Evolutionary conservation across 371 early-diverging fungal genomes (phyloP), one percentile per base, ranked within the genome.

Genomic region (Saksenaea vasiformis): DNA sequence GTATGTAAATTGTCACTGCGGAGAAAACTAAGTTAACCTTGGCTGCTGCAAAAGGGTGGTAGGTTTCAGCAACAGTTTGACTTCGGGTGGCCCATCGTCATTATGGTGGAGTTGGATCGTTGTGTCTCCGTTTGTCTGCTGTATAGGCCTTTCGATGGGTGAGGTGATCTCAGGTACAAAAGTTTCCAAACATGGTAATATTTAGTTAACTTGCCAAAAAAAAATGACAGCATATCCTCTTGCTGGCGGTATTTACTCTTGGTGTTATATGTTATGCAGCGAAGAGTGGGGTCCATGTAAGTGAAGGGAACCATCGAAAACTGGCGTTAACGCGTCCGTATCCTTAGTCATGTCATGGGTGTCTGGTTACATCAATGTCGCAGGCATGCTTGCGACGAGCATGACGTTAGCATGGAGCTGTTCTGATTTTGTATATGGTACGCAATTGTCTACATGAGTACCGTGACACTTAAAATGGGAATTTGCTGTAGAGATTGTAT

Each of bases 31-130:
- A 2, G 11, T 22, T 26, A 19, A 22, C n/a, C 22, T 22, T 19
- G n/a, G 5, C 11, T 5, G 37, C 5, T 10, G 11, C 11, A 47
- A 22, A 17, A 67, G 62, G 62, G 28, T 72, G 26, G 70, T 74
- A 11, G 67, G 70, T 5, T 79, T 79, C 47, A 74, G 74, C 5
- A 61, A 61, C 10, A 61, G 72, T 53, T 35, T 79, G 0, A 64
- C 31, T 13, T 57, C 77, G 0, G 79, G 79, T 24, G 79, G 79
- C 1, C 79, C 79, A 22, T 66, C 72, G 17, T 68, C 74, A 13
- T 56, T 79, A 5, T 74, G 73, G 43, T 79, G 74, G 74, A 72
- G 72, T 17, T 69, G 76, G 79, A 31, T 78, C 15, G 67, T 72
- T 1, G 67, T 72, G 1, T 53, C 67, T 3, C 72, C 71, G 5